Conservation (phyloP, 2,329 filamentous ascomycete genomes). For the Fusarium udum region DNA sequence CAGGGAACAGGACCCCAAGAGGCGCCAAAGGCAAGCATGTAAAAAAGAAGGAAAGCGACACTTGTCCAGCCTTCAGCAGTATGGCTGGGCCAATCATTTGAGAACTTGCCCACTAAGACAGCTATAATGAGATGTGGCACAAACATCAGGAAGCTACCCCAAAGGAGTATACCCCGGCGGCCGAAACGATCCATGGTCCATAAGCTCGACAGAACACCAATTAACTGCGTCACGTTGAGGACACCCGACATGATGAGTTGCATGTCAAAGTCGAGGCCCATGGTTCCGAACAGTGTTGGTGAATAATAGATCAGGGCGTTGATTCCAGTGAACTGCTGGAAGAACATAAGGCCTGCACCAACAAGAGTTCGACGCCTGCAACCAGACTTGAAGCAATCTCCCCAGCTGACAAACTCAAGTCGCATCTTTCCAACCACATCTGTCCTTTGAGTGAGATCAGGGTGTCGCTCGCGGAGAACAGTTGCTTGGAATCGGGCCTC, state of each 20-base stretch:
- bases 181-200: slow-evolving; percentile 52
- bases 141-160: slow-evolving; percentile 42
- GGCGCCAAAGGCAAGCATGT: slow-evolving; percentile 68
- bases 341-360: slow-evolving; percentile 64
- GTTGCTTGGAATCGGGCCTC: slow-evolving; percentile 40
- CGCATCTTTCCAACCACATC: slow-evolving; percentile 49
- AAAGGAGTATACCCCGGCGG: slow-evolving; percentile 40
- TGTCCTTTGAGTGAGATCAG: slow-evolving; percentile 48
- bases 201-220: slow-evolving; percentile 55
- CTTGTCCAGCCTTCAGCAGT: slow-evolving; percentile 43
- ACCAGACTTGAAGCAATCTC: slow-evolving; percentile 59
- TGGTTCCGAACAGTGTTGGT: slow-evolving; percentile 64
- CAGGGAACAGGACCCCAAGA: slow-evolving; percentile 65
- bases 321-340: slow-evolving; percentile 55
- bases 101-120: slow-evolving; percentile 41
- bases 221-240: slow-evolving; percentile 44
- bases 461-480: slow-evolving; percentile 47
- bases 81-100: slow-evolving; percentile 38
- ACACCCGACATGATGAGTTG: slow-evolving; percentile 47
- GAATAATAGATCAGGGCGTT: slow-evolving; percentile 66
- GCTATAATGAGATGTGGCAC: slow-evolving; percentile 42
- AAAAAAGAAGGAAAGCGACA: slow-evolving; percentile 54
- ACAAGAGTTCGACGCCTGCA: slow-evolving; percentile 58
- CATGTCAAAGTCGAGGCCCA: slow-evolving; percentile 56
- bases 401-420: slow-evolving; percentile 59